Conservation (phyloP, 2,329 filamentous ascomycete genomes). For the Monosporascus sp. region DNA sequence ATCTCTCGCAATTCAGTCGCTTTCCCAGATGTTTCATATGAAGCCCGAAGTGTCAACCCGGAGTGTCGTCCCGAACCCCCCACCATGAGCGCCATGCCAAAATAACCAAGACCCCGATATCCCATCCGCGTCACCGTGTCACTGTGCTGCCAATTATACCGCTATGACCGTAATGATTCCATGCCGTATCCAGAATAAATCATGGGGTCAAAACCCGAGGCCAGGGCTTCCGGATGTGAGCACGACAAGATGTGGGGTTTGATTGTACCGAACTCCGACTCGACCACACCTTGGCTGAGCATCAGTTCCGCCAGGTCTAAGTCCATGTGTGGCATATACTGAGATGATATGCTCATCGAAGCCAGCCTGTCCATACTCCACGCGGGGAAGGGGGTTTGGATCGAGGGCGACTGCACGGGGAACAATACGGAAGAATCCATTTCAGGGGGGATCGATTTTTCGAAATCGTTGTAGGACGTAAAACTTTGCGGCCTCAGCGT, state of each 20-base stretch:
- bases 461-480: slow-evolving; percentile 36
- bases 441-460: slow-evolving; percentile 24
- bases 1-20: neutral
- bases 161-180: slow-evolving; percentile 25
- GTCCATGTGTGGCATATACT: slow-evolving; percentile 37
- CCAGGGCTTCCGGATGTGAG: slow-evolving; percentile 50
- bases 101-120: neutral
- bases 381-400: slow-evolving; percentile 23
- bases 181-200: slow-evolving; percentile 49
- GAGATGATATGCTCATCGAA: slow-evolving; percentile 33
- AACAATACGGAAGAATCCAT: slow-evolving; percentile 24
- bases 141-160: neutral
- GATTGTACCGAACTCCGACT: slow-evolving; percentile 48
- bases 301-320: slow-evolving; percentile 39
- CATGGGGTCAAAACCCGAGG: slow-evolving; percentile 48
- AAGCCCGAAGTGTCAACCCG: neutral
- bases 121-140: neutral
- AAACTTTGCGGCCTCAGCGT: slow-evolving; percentile 52
- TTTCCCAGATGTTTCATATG: neutral
- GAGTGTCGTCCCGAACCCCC: neutral
- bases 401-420: slow-evolving; percentile 24
- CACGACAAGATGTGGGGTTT: slow-evolving; percentile 51
- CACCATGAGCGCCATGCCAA: neutral
- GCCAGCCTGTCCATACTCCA: slow-evolving; percentile 30
- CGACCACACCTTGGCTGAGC: slow-evolving; percentile 45